A percentile compares a stretch with the other conserved stretches of the same genome.
Conservation (phyloP, 192 early-diverging fungal species). For the Coemansia sp. region DNA sequence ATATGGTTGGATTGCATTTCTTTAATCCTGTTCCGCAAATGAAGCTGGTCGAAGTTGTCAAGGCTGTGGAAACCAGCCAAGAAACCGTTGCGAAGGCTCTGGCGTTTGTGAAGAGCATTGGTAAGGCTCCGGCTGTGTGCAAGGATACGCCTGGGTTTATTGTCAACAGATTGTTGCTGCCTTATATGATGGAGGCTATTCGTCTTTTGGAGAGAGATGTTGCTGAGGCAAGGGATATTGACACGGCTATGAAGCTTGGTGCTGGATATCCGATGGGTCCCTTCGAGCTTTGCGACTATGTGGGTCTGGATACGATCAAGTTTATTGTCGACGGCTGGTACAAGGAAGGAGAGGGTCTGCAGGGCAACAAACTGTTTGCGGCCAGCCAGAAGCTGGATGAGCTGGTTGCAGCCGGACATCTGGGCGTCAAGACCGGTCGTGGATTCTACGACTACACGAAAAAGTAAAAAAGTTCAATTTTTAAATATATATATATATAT, state of each 20-base stretch:
- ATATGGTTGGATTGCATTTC: slow-evolving; percentile 90
- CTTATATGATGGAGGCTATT: slow-evolving; percentile 95
- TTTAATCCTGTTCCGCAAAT: slow-evolving; percentile 99
- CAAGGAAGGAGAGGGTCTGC: slow-evolving; percentile 75
- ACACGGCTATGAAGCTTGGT: slow-evolving; percentile 61
- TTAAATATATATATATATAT: neutral
- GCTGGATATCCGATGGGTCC: slow-evolving; percentile 14
- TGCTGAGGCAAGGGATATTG: slow-evolving; percentile 81
- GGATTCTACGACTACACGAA: slow-evolving; percentile 80
- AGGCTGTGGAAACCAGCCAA: slow-evolving; percentile 63
- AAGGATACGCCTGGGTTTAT: slow-evolving; percentile 98
- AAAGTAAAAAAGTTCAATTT: slow-evolving; percentile 5
- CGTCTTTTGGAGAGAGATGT: slow-evolving; percentile 90
- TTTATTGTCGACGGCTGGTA: slow-evolving; percentile 96
- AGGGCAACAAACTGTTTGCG: slow-evolving; percentile 68
- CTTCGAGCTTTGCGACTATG: slow-evolving; percentile 56
- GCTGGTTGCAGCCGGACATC: slow-evolving; percentile 67
- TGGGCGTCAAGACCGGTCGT: slow-evolving; percentile 85
- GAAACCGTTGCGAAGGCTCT: slow-evolving; percentile 65
- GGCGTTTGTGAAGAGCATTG: slow-evolving; percentile 70
- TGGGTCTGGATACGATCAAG: slow-evolving; percentile 95
- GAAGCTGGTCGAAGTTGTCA: slow-evolving; percentile 95
- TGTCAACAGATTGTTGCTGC: slow-evolving; percentile 94
- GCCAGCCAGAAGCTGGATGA: slow-evolving; percentile 72
- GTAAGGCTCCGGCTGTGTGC: slow-evolving; percentile 89